phyloP scores from a whole-genome alignment of 345 rosid species.

The Hibiscus mutabilis region DNA sequence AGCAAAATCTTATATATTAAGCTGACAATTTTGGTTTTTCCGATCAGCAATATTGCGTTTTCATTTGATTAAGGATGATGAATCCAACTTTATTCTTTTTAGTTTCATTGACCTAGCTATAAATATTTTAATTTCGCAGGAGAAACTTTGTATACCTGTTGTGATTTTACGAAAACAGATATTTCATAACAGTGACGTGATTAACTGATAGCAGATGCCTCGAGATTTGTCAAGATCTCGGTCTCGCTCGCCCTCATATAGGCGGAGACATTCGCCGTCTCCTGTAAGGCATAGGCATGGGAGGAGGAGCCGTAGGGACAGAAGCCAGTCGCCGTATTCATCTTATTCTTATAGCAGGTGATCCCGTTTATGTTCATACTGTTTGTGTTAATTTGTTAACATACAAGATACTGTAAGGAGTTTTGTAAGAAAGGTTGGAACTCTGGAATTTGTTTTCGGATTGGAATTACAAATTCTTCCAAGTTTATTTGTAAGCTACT shows the following conservation, averaged over 20 bases:
- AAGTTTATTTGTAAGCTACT: slow-evolving; percentile 27
- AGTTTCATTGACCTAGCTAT: background rate
- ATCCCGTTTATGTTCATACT: slow-evolving; percentile 42
- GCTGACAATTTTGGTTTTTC: background rate
- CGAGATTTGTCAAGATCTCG: slow-evolving; percentile 42
- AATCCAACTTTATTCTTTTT: background rate
- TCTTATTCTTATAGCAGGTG: slow-evolving; percentile 86
- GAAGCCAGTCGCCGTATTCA: slow-evolving; percentile 74
- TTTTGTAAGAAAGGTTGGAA: slow-evolving; percentile 33
- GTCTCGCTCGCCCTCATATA: slow-evolving; percentile 69
- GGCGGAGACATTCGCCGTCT: slow-evolving; percentile 61
- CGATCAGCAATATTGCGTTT: background rate
- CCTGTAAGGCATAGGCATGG: slow-evolving; percentile 61
- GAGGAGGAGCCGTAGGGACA: slow-evolving; percentile 71
- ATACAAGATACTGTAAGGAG: slow-evolving; percentile 25
- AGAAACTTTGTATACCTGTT: background rate
- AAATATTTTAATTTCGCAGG: background rate
- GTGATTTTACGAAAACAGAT: background rate
- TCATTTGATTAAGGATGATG: background rate
- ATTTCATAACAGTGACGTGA: background rate
- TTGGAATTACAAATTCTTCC: slow-evolving; percentile 23
- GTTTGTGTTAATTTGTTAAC: slow-evolving; percentile 12
- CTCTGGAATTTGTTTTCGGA: slow-evolving; percentile 23
- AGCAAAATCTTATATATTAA: background rate
- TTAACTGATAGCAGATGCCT: slow-evolving; percentile 48